phyloP scores from a whole-genome alignment of 176 grass and related monocot species.

The Musa acuminata region DNA sequence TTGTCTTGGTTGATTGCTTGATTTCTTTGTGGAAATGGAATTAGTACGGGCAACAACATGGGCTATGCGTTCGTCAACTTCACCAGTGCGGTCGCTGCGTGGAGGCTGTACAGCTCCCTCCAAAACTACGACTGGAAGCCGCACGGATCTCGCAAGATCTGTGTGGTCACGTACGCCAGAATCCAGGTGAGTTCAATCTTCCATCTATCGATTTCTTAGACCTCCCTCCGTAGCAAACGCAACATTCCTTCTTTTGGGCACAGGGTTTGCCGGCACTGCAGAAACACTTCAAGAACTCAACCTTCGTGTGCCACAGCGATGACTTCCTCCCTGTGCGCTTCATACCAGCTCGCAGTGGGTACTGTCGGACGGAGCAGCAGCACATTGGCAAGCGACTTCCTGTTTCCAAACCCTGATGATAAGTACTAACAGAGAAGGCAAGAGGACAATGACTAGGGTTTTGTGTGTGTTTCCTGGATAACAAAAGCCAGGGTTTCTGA shows the following conservation, averaged over 20 bases:
- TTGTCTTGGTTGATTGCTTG: not conserved
- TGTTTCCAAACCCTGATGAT: not conserved
- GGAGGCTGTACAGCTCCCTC: not conserved
- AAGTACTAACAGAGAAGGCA: too few relatives aligned
- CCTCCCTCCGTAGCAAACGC: not conserved
- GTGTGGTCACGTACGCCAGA: not conserved
- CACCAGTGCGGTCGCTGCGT: constrained; percentile 3
- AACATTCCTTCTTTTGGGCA: not conserved
- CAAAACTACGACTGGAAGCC: not conserved
- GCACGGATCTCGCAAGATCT: constrained; percentile 1
- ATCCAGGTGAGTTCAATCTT: not conserved
- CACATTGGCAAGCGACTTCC: not conserved
- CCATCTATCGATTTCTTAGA: not conserved
- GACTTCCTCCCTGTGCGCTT: constrained; percentile 1
- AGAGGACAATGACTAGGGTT: too few relatives aligned
- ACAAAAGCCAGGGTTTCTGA: too few relatives aligned
- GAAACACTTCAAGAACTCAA: not conserved
- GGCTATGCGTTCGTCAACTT: constrained; percentile 18
- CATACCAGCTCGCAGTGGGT: not conserved
- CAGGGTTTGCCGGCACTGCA: not conserved
- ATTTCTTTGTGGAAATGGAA: not conserved
- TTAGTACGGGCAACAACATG: constrained; percentile 11
- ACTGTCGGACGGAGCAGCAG: not conserved
- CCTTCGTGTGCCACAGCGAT: not conserved
- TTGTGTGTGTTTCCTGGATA: too few relatives aligned